Percentiles rank a stretch among this genome's conserved stretches.
These are phyloP conservation scores for Lavandula angustifolia DNA, from an alignment of 257 asterid genomes.

Conservation along the genomic window DNA sequence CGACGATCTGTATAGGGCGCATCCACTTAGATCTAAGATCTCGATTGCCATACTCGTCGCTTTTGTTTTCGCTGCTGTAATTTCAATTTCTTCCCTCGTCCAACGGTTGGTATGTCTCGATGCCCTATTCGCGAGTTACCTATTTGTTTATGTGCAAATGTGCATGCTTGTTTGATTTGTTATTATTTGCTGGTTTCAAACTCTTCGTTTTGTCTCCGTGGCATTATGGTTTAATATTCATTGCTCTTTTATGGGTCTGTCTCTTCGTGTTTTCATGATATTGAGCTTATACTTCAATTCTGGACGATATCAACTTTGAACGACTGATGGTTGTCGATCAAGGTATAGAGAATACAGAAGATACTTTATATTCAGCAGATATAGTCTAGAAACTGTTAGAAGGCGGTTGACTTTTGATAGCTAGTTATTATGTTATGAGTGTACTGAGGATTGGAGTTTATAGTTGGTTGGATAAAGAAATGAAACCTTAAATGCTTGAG, in stretches of 20 bases:
- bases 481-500: not conserved
- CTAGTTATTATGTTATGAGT: not conserved
- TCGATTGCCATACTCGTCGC: conserved; percentile 48
- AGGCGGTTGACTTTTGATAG: not conserved
- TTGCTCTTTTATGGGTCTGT: conserved; percentile 13
- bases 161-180: conserved; percentile 22
- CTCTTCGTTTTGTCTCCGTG: not conserved
- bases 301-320: not conserved
- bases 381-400: not conserved
- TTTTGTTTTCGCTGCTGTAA: conserved; percentile 47
- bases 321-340: conserved; percentile 5
- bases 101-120: conserved; percentile 62
- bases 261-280: conserved; percentile 7
- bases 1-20: conserved; percentile 65
- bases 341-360: not conserved
- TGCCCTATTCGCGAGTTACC: conserved; percentile 24
- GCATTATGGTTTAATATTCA: conserved; percentile 1
- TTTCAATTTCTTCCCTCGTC: conserved; percentile 56
- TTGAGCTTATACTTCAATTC: conserved; percentile 3
- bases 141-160: conserved; percentile 19
- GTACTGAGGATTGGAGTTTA: not conserved
- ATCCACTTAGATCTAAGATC: conserved; percentile 62
- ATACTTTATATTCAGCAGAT: not conserved
- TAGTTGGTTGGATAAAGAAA: conserved; percentile 4
- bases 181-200: not conserved